Conservation (phyloP, 352 stramenopile species). For the Phytophthora sansomeana region DNA sequence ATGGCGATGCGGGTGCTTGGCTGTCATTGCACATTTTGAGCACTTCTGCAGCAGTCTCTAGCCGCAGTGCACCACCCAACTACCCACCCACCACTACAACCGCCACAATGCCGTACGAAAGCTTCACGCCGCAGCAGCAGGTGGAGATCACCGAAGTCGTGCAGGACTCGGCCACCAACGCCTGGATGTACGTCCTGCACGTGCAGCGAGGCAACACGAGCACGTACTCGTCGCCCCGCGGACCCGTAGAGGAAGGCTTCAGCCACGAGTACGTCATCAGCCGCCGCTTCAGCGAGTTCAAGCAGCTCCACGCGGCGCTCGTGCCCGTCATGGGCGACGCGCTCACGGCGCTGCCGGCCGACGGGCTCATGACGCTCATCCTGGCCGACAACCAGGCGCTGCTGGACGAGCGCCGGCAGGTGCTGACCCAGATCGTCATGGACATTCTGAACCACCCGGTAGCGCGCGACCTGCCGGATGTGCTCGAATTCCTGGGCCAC, state of each 20-base stretch:
- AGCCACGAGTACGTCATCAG: slow-evolving; percentile 64
- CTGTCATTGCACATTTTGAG: slow-evolving; percentile 41
- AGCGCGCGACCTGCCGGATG: slow-evolving; percentile 62
- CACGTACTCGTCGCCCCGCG: slow-evolving; percentile 42
- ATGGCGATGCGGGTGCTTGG: slow-evolving; percentile 12
- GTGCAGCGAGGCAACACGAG: slow-evolving; percentile 49
- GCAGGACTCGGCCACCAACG: slow-evolving; percentile 59
- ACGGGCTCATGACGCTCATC: slow-evolving; percentile 73
- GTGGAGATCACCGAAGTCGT: slow-evolving; percentile 74
- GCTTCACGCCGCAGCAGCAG: slow-evolving; percentile 66
- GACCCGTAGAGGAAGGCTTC: slow-evolving; percentile 44
- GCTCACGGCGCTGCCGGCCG: slow-evolving; percentile 60
- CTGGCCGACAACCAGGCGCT: slow-evolving; percentile 72
- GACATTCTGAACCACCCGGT: slow-evolving; percentile 66
- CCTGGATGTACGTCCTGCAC: slow-evolving; percentile 74
- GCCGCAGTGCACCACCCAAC: not conserved
- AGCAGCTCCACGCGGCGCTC: slow-evolving; percentile 65
- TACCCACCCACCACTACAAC: slow-evolving; percentile 2
- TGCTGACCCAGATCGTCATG: slow-evolving; percentile 66
- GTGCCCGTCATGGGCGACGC: slow-evolving; percentile 53
- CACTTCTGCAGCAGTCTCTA: slow-evolving; percentile 15
- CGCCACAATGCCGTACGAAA: slow-evolving; percentile 75
- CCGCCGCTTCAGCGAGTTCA: slow-evolving; percentile 76
- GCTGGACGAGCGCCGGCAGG: slow-evolving; percentile 69
- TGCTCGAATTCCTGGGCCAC: slow-evolving; percentile 74